phyloP scores from a whole-genome alignment of 257 asterid species.

The Salvia rosmarinus region DNA sequence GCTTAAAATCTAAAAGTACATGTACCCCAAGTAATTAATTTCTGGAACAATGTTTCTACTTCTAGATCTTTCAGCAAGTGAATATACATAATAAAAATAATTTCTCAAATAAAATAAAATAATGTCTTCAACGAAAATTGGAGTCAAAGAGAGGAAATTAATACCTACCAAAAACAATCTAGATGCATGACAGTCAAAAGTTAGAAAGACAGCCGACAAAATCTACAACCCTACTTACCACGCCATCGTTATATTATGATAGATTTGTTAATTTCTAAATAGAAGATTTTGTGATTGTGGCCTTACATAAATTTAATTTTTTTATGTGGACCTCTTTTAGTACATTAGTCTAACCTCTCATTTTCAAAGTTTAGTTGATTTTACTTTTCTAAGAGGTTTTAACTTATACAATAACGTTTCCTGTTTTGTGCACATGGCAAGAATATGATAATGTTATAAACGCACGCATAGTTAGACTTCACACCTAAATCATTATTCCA shows the following conservation, averaged over 20 bases:
- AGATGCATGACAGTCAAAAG: constrained; percentile 24
- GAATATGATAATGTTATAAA: background rate
- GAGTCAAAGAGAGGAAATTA: background rate
- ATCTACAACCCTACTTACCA: constrained; percentile 23
- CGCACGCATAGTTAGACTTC: constrained; percentile 9
- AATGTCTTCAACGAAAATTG: background rate
- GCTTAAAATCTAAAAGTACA: background rate
- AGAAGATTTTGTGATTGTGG: background rate
- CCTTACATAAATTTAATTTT: background rate
- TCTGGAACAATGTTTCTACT: background rate
- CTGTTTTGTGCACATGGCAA: background rate
- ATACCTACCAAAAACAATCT: constrained; percentile 22
- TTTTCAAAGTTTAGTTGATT: constrained; percentile 10
- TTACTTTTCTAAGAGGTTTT: background rate
- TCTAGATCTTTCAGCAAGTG: background rate
- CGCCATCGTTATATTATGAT: background rate
- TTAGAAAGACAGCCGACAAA: background rate
- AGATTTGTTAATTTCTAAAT: background rate
- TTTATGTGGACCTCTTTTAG: background rate
- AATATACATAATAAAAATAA: too few relatives aligned
- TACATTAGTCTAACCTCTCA: background rate
- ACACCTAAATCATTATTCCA: constrained; percentile 15
- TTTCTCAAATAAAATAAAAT: background rate
- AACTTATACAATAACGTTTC: background rate
- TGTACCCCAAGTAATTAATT: background rate